A percentile compares a stretch with the other conserved stretches of the same genome.
These are phyloP conservation scores for Pythium folliculosum DNA, from an alignment of 352 stramenopile genomes.

Conservation along the genomic window DNA sequence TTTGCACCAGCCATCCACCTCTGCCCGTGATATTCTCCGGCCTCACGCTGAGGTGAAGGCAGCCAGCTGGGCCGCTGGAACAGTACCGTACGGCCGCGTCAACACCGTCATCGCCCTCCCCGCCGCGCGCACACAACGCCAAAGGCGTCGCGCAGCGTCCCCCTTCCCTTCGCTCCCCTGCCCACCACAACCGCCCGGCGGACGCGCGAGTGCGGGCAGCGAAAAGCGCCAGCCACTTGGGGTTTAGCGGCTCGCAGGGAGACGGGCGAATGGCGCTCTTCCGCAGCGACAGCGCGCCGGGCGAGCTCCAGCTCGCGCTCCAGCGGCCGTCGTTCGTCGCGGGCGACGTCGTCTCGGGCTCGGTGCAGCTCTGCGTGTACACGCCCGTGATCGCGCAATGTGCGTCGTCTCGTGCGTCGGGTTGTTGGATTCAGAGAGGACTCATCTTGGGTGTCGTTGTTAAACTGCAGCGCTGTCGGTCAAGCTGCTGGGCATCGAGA, in stretches of 20 bases:
- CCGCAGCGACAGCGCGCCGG: not conserved
- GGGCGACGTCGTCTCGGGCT: conserved; percentile 53
- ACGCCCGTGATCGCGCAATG: conserved; percentile 41
- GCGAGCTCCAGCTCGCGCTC: conserved; percentile 5
- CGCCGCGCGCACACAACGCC: not conserved
- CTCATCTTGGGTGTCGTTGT: not conserved
- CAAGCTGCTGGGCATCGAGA: conserved; percentile 60
- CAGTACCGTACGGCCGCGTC: not conserved
- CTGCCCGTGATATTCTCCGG: conserved; percentile 9
- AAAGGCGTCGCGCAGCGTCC: not conserved
- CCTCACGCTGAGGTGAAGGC: conserved; percentile 4
- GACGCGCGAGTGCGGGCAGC: too few species aligned
- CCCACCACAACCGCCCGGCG: too few species aligned
- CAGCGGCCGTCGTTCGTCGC: conserved; percentile 55
- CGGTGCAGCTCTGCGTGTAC: conserved; percentile 38
- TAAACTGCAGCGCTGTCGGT: conserved; percentile 49
- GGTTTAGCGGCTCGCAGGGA: too few species aligned
- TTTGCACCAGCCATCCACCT: conserved; percentile 16
- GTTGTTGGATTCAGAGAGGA: not conserved
- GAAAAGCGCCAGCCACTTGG: too few species aligned
- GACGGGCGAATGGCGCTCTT: conserved; percentile 5
- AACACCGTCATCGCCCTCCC: not conserved
- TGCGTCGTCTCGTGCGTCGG: conserved; percentile 22
- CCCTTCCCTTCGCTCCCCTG: too few species aligned
- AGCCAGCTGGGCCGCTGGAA: not conserved